These are phyloP conservation scores for Mucor circinelloides DNA, from an alignment of 371 early-diverging fungal species.

Conservation along the genomic window DNA sequence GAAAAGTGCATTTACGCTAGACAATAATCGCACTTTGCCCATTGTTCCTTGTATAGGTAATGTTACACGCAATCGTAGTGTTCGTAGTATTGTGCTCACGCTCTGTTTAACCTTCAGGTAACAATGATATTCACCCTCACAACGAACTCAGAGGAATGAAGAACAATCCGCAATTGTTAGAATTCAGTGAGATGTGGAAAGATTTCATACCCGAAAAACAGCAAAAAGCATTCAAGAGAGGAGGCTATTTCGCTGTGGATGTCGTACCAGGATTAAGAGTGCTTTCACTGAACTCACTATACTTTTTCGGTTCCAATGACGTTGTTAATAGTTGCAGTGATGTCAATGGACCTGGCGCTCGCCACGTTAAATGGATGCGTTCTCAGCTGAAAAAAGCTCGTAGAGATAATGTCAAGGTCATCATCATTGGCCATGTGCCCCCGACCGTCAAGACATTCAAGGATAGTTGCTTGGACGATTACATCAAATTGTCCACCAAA, in stretches of 20 bases:
- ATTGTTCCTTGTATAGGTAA: constrained; percentile 56
- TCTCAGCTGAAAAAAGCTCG: constrained; percentile 55
- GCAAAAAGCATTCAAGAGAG: constrained; percentile 56
- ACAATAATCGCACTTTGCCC: constrained; percentile 31
- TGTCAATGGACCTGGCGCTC: constrained; percentile 59
- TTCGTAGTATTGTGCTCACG: not conserved
- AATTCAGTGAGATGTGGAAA: constrained; percentile 55
- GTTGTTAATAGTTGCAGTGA: constrained; percentile 56
- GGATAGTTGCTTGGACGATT: constrained; percentile 60
- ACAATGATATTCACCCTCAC: constrained; percentile 78
- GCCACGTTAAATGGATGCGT: constrained; percentile 73
- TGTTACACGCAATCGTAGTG: not conserved
- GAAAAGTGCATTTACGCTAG: constrained; percentile 22
- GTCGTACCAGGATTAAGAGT: constrained; percentile 50
- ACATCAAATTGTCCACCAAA: constrained; percentile 57
- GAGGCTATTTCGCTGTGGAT: constrained; percentile 71
- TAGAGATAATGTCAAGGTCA: constrained; percentile 46
- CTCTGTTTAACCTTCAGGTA: constrained; percentile 45
- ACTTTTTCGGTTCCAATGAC: constrained; percentile 70
- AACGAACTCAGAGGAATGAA: constrained; percentile 56
- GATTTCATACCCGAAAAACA: constrained; percentile 61
- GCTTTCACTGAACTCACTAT: constrained; percentile 72
- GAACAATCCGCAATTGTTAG: constrained; percentile 38
- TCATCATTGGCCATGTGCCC: constrained; percentile 79
- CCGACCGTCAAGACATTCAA: constrained; percentile 68